Evolutionary conservation across 1,139 yeast species (phyloP), one percentile per base, ranked within the genome.

Genomic region (Yamadazyma siamensis): DNA sequence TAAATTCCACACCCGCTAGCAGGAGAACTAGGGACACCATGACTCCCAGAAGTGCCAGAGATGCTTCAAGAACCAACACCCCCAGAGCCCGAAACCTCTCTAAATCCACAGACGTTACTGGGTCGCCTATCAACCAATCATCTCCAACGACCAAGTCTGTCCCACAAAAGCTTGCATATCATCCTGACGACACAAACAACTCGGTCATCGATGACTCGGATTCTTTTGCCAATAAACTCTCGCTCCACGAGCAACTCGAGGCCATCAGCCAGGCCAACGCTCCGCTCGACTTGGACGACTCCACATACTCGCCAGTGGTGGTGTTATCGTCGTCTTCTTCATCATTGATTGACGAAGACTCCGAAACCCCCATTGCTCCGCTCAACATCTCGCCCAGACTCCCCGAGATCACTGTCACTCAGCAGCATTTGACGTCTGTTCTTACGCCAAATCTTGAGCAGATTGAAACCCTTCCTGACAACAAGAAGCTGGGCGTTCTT

Each of bases 241-340:
- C n/a, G n/a, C n/a, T n/a, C n/a, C n/a, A n/a, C n/a, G n/a, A n/a
- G n/a, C n/a, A n/a, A n/a, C n/a, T n/a, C n/a, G n/a, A n/a, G n/a
- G n/a, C n/a, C n/a, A n/a, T n/a, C n/a, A n/a, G n/a, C n/a, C n/a
- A n/a, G n/a, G n/a, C n/a, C n/a, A n/a, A n/a, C n/a, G n/a, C n/a
- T n/a, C n/a, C n/a, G n/a, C n/a, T n/a, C n/a, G n/a, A n/a, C 20
- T 7, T 7, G 10, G 20, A 17, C 7, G 20, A 10, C 7, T 17
- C 20, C 20, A 17, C 20, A 6, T n/a, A n/a, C n/a, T 38, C 44
- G n/a, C 47, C 47, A 9, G 38, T 43, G 6, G 24, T 36, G 10
- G 34, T 43, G 11, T n/a, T n/a, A n/a, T n/a, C n/a, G n/a, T n/a
- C n/a, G n/a, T 28, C 40, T 8, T 42, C 48, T 28, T 42, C 47